Base-by-base conservation (phyloP, 2,329 filamentous ascomycete species). In the Didymella exigua region DNA sequence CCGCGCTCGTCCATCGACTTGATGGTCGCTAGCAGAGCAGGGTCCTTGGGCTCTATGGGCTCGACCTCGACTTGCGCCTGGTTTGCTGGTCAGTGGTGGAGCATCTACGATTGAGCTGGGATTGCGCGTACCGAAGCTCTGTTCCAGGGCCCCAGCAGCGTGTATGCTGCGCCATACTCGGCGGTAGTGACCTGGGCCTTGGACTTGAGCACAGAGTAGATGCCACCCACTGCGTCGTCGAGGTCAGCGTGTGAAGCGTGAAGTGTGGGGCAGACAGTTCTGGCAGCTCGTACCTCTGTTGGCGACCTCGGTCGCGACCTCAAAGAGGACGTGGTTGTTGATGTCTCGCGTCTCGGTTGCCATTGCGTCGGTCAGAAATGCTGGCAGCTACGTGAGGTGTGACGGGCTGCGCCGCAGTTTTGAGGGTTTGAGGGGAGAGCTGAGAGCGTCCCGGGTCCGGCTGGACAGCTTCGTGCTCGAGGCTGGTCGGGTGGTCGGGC, bases 131-230 rank as follows among this genome's bases (percentile, higher is more conserved):
- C 91, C 63, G 95, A 97, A 68, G 89, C 85, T 74, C 89, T 88
- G 79, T 98, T 97, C 74, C 96, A 87, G 54, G 95, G 95, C 2
- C 95, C 95, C 75, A 99, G 93, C 63, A 98, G 85, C 24, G 91
- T 96, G 78, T 99, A 99, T 64, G 91, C 87, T 56, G 96, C 92
- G 77, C 95, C 95, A 95, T 98, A 99, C 78, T 99, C 95, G 58
- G 92, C 92, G 0, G 93, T 97, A 37, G 95, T 98, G 59, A 98
- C 95, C 45, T 95, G 93, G 31, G 95, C 93, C 78, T 99, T 99
- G 59, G 95, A 99, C 79, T 99, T 99, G 78, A 99, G 88, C 63
- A 99, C 95, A 14, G 93, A 98, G 82, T 99, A 99, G 79, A 99
- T 99, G 69, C 95, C 95, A 72, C 95, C 95, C 59, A 99, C 95